Evolutionary conservation across 495 filamentous ascomycete species (phyloP), one percentile per base, ranked within the genome.

Genomic region (Aspergillus wentii): DNA sequence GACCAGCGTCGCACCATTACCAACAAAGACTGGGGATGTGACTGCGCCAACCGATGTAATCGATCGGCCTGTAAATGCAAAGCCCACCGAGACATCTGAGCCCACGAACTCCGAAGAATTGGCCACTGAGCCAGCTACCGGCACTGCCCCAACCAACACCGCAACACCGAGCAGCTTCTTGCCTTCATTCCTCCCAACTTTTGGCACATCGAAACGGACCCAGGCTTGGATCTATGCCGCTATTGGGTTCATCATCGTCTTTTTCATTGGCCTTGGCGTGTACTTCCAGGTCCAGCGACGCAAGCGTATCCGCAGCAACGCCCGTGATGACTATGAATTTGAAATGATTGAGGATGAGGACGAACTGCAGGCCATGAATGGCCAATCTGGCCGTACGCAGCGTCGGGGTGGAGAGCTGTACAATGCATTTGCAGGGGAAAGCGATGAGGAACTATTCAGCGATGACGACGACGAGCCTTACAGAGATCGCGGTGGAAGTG

Each of bases 191-290:
- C 82, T 98, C 46, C 91, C 92, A 6, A 94, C 88, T n/a, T 94
- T 98, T 48, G 92, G 92, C 38, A 82, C 90, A 23, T 89, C 85
- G 9, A 87, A 88, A 50, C 78, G 80, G 41, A 95, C 91, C 5
- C 88, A 94, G 55, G 76, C 83, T 28, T 98, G 92, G 92, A 95
- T 98, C 38, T 97, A 97, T 52, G 88, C 86, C 30, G 74, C 89
- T 14, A 54, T 92, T 16, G 80, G 70, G 13, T 77, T 95, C 23
- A 97, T 98, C 48, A 69, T 90, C 22, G 60, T 85, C 11, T 98
- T 98, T 69, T 86, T 88, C 63, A 66, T 68, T 32, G 85, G 79
- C 4, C 69, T 98, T 5, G 88, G 80, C 26, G 64, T 81, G 21
- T 97, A 92, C 66, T 73, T 94, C 48, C 85, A 76, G 49, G 66